Evolutionary conservation across 2,329 filamentous ascomycete genomes (phyloP).

Genomic region (Chaetomiaceae sp.): DNA sequence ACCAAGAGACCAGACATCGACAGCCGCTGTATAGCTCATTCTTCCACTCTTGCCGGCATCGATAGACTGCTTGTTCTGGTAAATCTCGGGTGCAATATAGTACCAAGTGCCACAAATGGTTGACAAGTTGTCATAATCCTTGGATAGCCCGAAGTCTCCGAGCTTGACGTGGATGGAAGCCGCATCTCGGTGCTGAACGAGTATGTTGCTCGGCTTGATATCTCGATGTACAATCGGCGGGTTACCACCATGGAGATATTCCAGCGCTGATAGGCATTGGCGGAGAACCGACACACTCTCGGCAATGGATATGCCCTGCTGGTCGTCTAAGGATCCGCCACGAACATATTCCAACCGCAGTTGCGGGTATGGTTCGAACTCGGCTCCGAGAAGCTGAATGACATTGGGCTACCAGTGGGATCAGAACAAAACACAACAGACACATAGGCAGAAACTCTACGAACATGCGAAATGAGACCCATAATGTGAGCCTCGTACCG

Average conservation of each 20-base stretch:
- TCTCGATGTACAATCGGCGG: conserved; percentile 9
- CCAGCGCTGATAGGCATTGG: neutral
- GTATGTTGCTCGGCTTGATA: conserved; percentile 12
- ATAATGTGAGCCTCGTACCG: conserved; percentile 1
- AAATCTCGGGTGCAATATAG: conserved; percentile 25
- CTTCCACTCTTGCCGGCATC: too few relatives aligned
- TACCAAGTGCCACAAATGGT: conserved; percentile 11
- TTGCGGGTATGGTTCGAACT: neutral
- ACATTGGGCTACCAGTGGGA: neutral
- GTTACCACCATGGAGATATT: neutral
- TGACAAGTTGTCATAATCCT: neutral
- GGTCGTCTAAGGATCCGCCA: neutral
- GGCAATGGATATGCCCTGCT: neutral
- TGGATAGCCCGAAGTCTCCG: conserved; percentile 15
- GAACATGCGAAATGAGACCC: neutral
- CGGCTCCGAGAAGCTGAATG: neutral
- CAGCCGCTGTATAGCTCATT: neutral
- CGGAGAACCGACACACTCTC: neutral
- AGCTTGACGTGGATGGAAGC: conserved; percentile 1
- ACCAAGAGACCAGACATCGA: conserved; percentile 1
- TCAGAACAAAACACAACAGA: neutral
- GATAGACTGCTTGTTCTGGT: neutral
- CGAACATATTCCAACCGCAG: neutral
- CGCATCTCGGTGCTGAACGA: neutral
- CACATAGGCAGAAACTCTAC: too few relatives aligned